A percentile compares a stretch with the other conserved stretches of the same genome.
Evolutionary conservation across 108 stramenopile genomes (phyloP).

Genomic region (Skeletonema potamos): DNA sequence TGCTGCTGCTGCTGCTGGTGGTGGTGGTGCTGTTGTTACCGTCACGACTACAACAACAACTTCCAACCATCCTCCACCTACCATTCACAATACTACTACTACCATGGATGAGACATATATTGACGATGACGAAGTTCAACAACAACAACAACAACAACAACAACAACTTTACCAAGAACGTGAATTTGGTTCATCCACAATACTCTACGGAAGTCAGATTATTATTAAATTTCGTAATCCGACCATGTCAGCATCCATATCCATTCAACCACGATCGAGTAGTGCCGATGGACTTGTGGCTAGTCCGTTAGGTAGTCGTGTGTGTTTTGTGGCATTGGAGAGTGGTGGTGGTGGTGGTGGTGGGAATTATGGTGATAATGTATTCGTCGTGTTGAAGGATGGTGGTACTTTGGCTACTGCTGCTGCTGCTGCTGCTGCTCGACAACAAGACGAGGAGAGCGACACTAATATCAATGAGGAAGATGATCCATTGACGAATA

Average conservation of each 20-base stretch:
- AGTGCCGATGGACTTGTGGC: background rate
- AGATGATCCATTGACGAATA: background rate
- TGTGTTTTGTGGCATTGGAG: conserved; percentile 38
- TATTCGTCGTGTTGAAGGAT: background rate
- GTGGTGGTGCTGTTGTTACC: too few relatives aligned
- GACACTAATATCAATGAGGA: background rate
- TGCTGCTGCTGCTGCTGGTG: too few relatives aligned
- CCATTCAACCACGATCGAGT: conserved; percentile 6
- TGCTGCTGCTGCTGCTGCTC: background rate
- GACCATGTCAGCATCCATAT: conserved; percentile 25
- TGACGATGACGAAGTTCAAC: conserved; percentile 8
- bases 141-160: background rate
- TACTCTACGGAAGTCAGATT: conserved; percentile 34
- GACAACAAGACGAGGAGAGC: background rate
- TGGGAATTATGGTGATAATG: conserved; percentile 1
- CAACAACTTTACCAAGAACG: background rate
- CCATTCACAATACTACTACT: background rate
- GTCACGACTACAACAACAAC: background rate
- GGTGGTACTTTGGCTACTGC: background rate
- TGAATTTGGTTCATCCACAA: background rate
- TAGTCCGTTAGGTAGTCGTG: background rate
- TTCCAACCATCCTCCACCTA: background rate
- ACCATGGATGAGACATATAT: background rate
- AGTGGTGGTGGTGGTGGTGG: conserved; percentile 1
- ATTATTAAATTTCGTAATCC: conserved; percentile 25